A percentile compares a stretch with the other conserved stretches of the same genome.
Evolutionary conservation across 1,139 yeast genomes (phyloP).

Genomic region (Starmera stellimalicola): DNA sequence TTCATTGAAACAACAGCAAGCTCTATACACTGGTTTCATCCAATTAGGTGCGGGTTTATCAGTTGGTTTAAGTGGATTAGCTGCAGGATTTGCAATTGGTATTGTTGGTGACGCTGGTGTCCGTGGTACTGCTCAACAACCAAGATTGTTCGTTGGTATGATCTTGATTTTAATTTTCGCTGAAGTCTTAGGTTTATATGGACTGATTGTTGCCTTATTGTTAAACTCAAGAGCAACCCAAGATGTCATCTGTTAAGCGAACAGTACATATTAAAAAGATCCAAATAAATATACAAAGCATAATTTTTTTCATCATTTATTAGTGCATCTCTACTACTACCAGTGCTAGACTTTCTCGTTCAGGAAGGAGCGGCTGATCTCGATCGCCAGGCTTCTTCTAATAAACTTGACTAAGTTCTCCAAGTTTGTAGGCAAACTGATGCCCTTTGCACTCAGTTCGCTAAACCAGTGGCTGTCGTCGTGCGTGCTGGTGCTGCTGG

Average conservation of each 20-base stretch:
- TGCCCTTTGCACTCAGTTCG: conserved; percentile 9
- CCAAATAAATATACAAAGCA: neutral
- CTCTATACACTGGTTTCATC: conserved; percentile 93
- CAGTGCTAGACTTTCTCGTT: conserved; percentile 11
- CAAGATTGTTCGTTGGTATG: conserved; percentile 95
- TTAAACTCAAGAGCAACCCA: conserved; percentile 96
- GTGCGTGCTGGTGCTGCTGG: neutral
- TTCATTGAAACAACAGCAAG: conserved; percentile 81
- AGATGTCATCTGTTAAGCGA: conserved; percentile 65
- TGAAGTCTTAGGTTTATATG: conserved; percentile 96
- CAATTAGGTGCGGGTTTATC: conserved; percentile 98
- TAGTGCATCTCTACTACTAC: too few species aligned
- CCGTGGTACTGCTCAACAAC: conserved; percentile 93
- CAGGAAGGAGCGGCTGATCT: conserved; percentile 16
- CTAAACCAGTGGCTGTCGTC: conserved; percentile 10
- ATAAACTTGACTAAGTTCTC: conserved; percentile 7
- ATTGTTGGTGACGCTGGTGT: conserved; percentile 99
- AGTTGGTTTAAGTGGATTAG: conserved; percentile 94
- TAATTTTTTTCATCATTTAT: too few species aligned
- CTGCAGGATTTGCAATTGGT: conserved; percentile 98
- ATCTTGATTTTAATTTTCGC: conserved; percentile 95
- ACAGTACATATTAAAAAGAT: neutral
- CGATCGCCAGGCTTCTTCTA: conserved; percentile 16
- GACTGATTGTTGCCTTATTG: conserved; percentile 93
- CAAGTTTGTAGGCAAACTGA: conserved; percentile 12